Base-by-base conservation (phyloP, 2,329 filamentous ascomycete genomes). In the Hypoxylon sp. region DNA sequence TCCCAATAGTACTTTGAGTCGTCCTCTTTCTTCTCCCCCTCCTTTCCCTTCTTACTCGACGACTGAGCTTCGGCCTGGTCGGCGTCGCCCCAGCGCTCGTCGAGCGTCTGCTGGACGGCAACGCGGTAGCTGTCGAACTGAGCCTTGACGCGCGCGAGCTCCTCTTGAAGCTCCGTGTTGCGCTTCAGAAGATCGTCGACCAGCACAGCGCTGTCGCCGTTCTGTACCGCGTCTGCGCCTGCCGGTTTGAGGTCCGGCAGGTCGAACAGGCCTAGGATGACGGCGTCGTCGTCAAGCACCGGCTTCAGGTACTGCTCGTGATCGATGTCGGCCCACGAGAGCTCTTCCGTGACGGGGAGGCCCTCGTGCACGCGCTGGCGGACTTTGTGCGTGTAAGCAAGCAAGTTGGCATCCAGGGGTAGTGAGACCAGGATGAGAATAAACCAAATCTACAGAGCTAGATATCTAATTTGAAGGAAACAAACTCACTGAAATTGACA, bases 251-350 rank as follows among this genome's bases (percentile, higher is more conserved):
- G 74, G 31, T 79, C 76, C 8, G 82, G 80, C 15, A 96, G 79
- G 61, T 97, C 95, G 63, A 96, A 94, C 17, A 99, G 80, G 53
- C 85, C 90, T 71, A 96, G 92, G 26, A 99, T 85, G 49, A 98
- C 79, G 3, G 93, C 90, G 72, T 99, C 95, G 65, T 97, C 92
- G 56, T 95, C 88, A 6, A 99, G 77, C 3, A 92, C 88, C 0
- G 95, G 95, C 70, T 90, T 89, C 56, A 99, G 80, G 70, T 88
- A 96, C 63, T 83, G 82, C 63, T 98, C 94, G 60, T 92, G 85
- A n/a, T 86, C 81, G 61, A 97, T 87, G 21, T 86, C 79, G 2
- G 79, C 77, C 29, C 78, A 78, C 2, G 85, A 80, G 55, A 91
- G 86, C 38, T 88, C 75, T 55, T 83, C 79, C 0, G 85, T 85